A percentile compares a stretch with the other conserved stretches of the same genome.
phyloP scores from a whole-genome alignment of 2,329 filamentous ascomycete genomes.

The Alternaria ethzedia region DNA sequence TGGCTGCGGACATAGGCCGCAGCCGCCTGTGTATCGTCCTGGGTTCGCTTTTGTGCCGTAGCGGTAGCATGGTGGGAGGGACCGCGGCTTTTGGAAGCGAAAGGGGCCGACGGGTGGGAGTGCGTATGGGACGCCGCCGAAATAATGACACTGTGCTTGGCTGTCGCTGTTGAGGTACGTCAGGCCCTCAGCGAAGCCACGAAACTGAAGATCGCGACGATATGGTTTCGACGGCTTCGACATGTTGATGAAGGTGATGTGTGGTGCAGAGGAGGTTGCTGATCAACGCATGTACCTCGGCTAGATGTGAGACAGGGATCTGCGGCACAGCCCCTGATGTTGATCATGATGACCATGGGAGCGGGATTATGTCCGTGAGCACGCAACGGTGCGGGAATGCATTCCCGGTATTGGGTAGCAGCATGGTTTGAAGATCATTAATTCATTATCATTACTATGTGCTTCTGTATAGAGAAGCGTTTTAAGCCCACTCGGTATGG shows the following conservation, averaged over 20 bases:
- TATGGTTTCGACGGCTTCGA: constrained; percentile 35
- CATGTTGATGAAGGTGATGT: constrained; percentile 15
- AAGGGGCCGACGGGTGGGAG: constrained; percentile 56
- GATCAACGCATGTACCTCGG: constrained; percentile 5
- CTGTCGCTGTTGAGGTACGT: constrained; percentile 49
- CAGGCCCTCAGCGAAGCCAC: constrained; percentile 59
- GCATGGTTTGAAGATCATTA: background rate
- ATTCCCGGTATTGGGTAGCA: background rate
- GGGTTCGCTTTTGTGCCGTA: constrained; percentile 60
- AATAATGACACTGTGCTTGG: constrained; percentile 56
- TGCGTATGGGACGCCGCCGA: constrained; percentile 63
- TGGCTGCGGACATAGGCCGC: constrained; percentile 60
- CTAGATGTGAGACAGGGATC: background rate
- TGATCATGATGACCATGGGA: background rate
- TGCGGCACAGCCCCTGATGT: background rate
- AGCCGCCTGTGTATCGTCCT: constrained; percentile 51
- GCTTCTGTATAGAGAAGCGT: background rate
- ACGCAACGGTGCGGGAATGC: background rate
- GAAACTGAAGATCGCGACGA: constrained; percentile 47
- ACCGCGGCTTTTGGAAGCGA: constrained; percentile 58
- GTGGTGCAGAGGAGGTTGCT: background rate
- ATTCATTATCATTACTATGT: constrained; percentile 1
- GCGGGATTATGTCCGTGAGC: background rate
- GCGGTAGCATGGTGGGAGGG: constrained; percentile 55
- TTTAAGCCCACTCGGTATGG: constrained; percentile 22